A percentile compares a stretch with the other conserved stretches of the same genome.
These are phyloP conservation scores for Pseudocercospora vitis DNA, from an alignment of 2,329 filamentous ascomycete genomes.

Conservation along the genomic window DNA sequence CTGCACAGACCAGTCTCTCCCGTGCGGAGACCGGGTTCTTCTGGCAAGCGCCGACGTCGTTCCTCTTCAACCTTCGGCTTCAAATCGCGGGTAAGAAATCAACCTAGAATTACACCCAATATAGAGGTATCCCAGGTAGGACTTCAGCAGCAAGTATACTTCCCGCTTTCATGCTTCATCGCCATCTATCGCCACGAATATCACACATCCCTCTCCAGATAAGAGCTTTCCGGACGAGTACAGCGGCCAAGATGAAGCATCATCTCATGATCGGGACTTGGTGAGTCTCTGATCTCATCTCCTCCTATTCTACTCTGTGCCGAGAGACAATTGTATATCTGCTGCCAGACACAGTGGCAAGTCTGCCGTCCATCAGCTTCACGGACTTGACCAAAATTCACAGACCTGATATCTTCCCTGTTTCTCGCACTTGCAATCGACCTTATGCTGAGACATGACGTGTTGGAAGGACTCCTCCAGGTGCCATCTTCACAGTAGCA, in stretches of 20 bases:
- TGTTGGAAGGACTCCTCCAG: conserved; percentile 63
- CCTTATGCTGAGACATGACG: conserved; percentile 9
- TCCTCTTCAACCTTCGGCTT: too few species aligned
- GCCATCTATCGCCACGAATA: not conserved
- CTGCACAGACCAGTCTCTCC: too few species aligned
- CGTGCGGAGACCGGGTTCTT: too few species aligned
- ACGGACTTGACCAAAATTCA: too few species aligned
- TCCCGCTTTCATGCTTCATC: not conserved
- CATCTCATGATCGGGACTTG: conserved; percentile 91
- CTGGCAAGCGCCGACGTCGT: too few species aligned
- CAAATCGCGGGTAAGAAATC: conserved; percentile 20
- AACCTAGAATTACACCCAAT: conserved; percentile 9
- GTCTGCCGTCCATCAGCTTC: too few species aligned
- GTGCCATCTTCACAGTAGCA: conserved; percentile 83
- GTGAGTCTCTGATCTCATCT: too few species aligned
- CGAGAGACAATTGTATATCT: too few species aligned
- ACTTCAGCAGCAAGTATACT: not conserved
- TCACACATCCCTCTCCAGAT: not conserved
- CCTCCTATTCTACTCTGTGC: too few species aligned
- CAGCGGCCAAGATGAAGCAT: conserved; percentile 65
- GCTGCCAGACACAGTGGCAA: too few species aligned
- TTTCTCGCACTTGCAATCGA: not conserved
- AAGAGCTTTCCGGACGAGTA: conserved; percentile 11
- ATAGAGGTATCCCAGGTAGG: not conserved
- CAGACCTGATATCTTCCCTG: too few species aligned